phyloP scores from a whole-genome alignment of 2,329 filamentous ascomycete species.

The Xylariaceae sp. region DNA sequence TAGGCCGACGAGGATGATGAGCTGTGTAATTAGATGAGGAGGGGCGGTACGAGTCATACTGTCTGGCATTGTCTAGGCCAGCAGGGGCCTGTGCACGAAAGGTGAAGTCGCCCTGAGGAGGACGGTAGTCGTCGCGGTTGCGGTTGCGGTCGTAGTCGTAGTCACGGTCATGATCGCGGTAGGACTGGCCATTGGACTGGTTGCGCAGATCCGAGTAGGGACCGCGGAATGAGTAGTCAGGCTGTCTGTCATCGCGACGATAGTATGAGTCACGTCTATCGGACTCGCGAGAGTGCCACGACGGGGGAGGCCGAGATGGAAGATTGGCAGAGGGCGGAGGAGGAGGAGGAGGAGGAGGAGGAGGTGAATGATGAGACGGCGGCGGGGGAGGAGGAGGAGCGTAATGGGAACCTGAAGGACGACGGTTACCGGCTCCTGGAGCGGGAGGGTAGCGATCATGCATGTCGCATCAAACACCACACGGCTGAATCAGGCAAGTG shows the following conservation, averaged over 20 bases:
- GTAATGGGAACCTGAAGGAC: neutral
- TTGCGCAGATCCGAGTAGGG: constrained; percentile 26
- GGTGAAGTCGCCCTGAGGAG: constrained; percentile 50
- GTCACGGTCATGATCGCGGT: constrained; percentile 6
- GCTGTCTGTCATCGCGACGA: constrained; percentile 15
- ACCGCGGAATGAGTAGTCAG: constrained; percentile 22
- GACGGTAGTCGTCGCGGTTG: constrained; percentile 27
- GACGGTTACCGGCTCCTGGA: neutral
- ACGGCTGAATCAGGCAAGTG: no score
- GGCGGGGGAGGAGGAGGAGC: neutral
- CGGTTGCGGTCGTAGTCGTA: constrained; percentile 14
- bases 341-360: constrained; percentile 10
- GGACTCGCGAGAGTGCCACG: constrained; percentile 6
- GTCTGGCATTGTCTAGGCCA: constrained; percentile 40
- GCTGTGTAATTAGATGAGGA: constrained; percentile 10
- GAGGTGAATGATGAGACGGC: constrained; percentile 9
- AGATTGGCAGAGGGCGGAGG: constrained; percentile 7
- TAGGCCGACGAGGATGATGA: constrained; percentile 9
- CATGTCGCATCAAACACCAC: neutral
- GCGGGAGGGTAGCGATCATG: no score
- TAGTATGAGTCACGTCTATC: constrained; percentile 10
- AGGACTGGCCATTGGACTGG: constrained; percentile 1
- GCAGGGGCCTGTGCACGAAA: constrained; percentile 52
- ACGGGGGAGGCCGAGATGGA: constrained; percentile 8
- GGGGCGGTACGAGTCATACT: constrained; percentile 18